Base-by-base conservation (phyloP, 116 monocot species). In the Cymodocea nodosa region DNA sequence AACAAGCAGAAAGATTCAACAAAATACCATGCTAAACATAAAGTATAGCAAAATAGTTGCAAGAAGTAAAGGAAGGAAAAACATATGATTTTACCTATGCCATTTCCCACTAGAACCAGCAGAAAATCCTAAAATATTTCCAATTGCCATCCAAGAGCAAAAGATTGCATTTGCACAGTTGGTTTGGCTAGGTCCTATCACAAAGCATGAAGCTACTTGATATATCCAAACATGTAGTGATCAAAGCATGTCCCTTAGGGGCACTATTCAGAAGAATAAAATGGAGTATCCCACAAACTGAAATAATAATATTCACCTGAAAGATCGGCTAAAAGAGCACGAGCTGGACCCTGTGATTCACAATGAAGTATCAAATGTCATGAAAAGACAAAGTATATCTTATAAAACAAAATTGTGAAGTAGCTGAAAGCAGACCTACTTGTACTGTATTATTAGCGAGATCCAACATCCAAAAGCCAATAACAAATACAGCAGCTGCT, bases 361-460 rank as follows among this genome's bases (percentile, higher is more conserved):
- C 30, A 53, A 52, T 66, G 34, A 52, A 16, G 6, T 52, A 34
- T 66, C 53, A 34, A 52, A 35, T 44, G 6, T 44, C 44, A 3
- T 44, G 44, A 44, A 15, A 60, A 12, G 34, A 25, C 4, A 0
- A 23, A 30, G 30, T 15, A 20, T 56, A 56, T 2, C 6, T 11
- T 56, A 22, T 22, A 18, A 6, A 23, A 56, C 9, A 56, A 7
- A 34, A 15, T 34, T 15, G 11, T 63, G 24, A 51, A 30, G 30
- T 5, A 35, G 15, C 15, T 34, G 2, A 30, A 60, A 35, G 17
- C 35, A 30, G 34, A 30, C 30, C 3, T 30, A 91, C 97, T 75
- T 98, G 97, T 51, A 98, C 91, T 80, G 97, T 98, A 73, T 98
- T 98, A 63, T 98, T 98, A 52, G 97, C 97, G 73, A 98, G 92